Percentiles rank a stretch among this genome's conserved stretches.
These are phyloP conservation scores for Metschnikowia bowlesiae DNA, from an alignment of 805 yeast genomes.

Conservation along the genomic window DNA sequence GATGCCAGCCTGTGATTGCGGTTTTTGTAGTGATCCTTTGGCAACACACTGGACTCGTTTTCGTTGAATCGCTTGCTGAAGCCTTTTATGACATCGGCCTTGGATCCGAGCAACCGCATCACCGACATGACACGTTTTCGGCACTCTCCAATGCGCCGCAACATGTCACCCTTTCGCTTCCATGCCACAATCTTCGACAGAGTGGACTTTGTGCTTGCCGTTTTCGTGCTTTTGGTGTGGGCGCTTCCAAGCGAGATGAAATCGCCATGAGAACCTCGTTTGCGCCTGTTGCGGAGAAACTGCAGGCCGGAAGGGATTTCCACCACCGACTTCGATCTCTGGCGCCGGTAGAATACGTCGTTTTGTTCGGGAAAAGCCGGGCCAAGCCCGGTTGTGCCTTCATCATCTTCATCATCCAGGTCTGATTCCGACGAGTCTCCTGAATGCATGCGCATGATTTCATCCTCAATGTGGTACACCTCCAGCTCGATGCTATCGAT, in stretches of 20 bases:
- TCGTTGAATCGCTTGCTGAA: conserved; percentile 89
- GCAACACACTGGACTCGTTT: conserved; percentile 22
- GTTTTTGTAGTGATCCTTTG: conserved; percentile 4
- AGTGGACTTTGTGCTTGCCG: conserved; percentile 34
- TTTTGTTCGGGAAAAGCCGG: conserved; percentile 15
- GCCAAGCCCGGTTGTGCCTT: conserved; percentile 27
- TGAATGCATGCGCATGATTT: conserved; percentile 82
- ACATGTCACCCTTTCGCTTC: conserved; percentile 92
- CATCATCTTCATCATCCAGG: conserved; percentile 32
- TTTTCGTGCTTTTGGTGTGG: conserved; percentile 4
- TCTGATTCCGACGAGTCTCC: conserved; percentile 47
- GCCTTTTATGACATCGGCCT: conserved; percentile 97
- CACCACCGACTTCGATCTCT: conserved; percentile 37
- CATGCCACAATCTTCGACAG: conserved; percentile 56
- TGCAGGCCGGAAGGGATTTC: conserved; percentile 17
- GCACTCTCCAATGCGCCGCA: conserved; percentile 91
- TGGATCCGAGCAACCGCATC: conserved; percentile 76
- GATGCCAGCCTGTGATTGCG: conserved; percentile 44
- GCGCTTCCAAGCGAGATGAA: conserved; percentile 11
- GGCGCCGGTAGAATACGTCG: conserved; percentile 30
- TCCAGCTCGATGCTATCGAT: conserved; percentile 92
- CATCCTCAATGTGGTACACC: conserved; percentile 91
- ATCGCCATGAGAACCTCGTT: conserved; percentile 14
- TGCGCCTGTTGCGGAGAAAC: conserved; percentile 8
- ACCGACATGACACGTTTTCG: conserved; percentile 92